Conservation (phyloP, 169 alveolate species). For the Haemoproteus tartakovskyi region DNA sequence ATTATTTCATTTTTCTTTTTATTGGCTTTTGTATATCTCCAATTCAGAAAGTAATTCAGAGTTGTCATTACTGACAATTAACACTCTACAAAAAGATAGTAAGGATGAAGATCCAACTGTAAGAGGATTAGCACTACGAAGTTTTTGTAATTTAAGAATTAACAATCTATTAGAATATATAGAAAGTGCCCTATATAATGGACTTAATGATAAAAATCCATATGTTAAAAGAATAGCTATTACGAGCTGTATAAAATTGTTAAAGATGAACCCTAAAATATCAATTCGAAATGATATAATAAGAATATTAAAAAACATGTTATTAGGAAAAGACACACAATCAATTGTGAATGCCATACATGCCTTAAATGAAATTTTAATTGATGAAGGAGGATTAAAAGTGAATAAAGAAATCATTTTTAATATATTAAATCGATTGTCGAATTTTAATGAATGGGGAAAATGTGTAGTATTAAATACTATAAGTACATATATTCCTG, state of each 20-base stretch:
- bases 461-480: constrained; percentile 90
- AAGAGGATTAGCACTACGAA: constrained; percentile 96
- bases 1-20: no score
- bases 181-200: constrained; percentile 71
- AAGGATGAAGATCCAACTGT: constrained; percentile 95
- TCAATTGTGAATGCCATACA: constrained; percentile 88
- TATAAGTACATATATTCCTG: constrained; percentile 89
- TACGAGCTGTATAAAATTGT: constrained; percentile 82
- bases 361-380: constrained; percentile 92
- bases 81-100: constrained; percentile 95
- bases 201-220: constrained; percentile 90
- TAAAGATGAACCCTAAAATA: constrained; percentile 60
- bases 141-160: constrained; percentile 91
- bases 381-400: constrained; percentile 92
- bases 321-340: constrained; percentile 86
- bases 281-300: constrained; percentile 53
- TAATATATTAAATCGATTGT: constrained; percentile 75
- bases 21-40: no score
- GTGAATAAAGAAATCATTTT: constrained; percentile 85
- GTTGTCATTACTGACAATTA: constrained; percentile 95
- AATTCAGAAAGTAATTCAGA: constrained; percentile 92
- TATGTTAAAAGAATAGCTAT: constrained; percentile 96
- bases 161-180: constrained; percentile 69
- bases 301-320: constrained; percentile 66
- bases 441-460: constrained; percentile 96